Percentiles rank a stretch among this genome's conserved stretches.
Evolutionary conservation across 768 basidiomycete species (phyloP).

Genomic region (Amanita fuliginea): DNA sequence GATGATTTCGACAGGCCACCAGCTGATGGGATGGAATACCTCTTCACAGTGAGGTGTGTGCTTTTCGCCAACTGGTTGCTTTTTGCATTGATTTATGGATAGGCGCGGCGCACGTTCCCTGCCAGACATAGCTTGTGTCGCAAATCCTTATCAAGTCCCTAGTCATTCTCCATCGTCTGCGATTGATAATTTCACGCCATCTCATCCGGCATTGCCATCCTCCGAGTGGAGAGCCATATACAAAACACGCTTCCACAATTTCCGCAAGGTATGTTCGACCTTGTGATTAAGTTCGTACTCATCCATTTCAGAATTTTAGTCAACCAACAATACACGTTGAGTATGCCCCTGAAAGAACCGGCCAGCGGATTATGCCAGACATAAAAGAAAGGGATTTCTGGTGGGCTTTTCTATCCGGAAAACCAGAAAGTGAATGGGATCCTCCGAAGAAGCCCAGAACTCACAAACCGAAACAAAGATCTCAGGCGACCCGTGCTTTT

Average conservation of each 20-base stretch:
- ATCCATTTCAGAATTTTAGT: conserved; percentile 41
- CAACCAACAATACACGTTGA: conserved; percentile 49
- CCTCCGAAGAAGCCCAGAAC: conserved; percentile 32
- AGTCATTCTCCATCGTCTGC: conserved; percentile 14
- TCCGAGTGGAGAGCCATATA: conserved; percentile 56
- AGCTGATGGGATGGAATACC: conserved; percentile 65
- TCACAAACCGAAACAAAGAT: conserved; percentile 13
- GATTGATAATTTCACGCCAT: conserved; percentile 12
- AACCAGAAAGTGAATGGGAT: conserved; percentile 60
- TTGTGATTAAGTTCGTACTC: conserved; percentile 5
- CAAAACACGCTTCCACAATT: conserved; percentile 48
- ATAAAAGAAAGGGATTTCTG: conserved; percentile 64
- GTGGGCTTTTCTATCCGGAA: conserved; percentile 71
- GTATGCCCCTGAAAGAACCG: conserved; percentile 14
- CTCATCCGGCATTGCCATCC: conserved; percentile 39
- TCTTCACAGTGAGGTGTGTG: conserved; percentile 68
- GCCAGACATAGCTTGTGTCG: conserved; percentile 52
- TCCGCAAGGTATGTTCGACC: conserved; percentile 42
- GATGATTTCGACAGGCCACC: conserved; percentile 54
- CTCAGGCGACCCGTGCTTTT: conserved; percentile 17
- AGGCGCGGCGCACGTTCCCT: conserved; percentile 65
- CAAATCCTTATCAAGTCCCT: conserved; percentile 53
- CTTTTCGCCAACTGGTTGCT: not conserved
- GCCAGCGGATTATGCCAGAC: conserved; percentile 44
- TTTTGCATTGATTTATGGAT: conserved; percentile 2